Percentiles rank a stretch among this genome's conserved stretches.
These are phyloP conservation scores for Dryadomyces sulphureus DNA, from an alignment of 2,329 filamentous ascomycete species.

Conservation along the genomic window DNA sequence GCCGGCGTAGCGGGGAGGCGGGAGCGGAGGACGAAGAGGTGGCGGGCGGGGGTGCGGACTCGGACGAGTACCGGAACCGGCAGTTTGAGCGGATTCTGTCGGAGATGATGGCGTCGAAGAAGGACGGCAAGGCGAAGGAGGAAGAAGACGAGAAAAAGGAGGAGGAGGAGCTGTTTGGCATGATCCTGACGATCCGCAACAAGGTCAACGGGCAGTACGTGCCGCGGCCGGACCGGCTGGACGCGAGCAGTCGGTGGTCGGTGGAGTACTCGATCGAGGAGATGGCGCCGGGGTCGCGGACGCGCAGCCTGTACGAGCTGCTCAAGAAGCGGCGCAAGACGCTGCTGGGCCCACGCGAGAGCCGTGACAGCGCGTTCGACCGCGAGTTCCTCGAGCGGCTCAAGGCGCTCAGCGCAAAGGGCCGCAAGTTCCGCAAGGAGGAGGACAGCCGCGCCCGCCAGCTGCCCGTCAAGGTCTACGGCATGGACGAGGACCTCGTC, in stretches of 20 bases:
- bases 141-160: conserved; percentile 8
- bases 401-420: conserved; percentile 8
- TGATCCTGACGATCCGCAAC: conserved; percentile 56
- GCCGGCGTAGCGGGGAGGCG: not conserved
- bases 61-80: conserved; percentile 22
- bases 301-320: conserved; percentile 7
- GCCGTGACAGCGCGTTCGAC: conserved; percentile 4
- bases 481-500: conserved; percentile 19
- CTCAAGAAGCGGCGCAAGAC: conserved; percentile 7
- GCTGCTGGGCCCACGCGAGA: not conserved
- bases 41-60: conserved; percentile 3
- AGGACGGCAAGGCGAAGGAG: conserved; percentile 12
- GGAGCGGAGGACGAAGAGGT: conserved; percentile 10
- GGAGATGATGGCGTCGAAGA: conserved; percentile 24
- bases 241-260: conserved; percentile 38
- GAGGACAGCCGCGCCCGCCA: conserved; percentile 30
- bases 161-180: conserved; percentile 36
- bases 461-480: conserved; percentile 31
- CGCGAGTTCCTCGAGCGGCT: conserved; percentile 8
- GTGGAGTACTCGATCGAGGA: conserved; percentile 64
- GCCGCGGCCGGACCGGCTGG: conserved; percentile 39
- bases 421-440: conserved; percentile 15
- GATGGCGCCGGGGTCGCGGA: conserved; percentile 4
- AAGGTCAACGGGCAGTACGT: conserved; percentile 53
- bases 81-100: conserved; percentile 37